phyloP scores from a whole-genome alignment of 208 protist genomes.

The Endotrypanum monterogeii region DNA sequence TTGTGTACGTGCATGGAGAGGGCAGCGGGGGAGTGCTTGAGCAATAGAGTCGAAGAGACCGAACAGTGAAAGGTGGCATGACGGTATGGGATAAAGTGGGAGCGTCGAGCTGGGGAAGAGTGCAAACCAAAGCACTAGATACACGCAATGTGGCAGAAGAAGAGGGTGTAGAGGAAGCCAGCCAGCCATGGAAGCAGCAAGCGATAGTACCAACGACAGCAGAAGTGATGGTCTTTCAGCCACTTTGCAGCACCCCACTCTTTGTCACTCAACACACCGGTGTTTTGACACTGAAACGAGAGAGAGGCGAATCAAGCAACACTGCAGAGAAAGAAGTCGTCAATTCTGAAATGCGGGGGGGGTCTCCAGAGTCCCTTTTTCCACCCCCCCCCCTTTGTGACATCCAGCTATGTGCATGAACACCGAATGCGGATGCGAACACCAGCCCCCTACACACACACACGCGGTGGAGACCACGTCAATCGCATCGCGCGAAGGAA shows the following conservation, averaged over 20 bases:
- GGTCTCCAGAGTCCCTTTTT: too few relatives aligned
- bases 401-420: not conserved
- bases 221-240: too few relatives aligned
- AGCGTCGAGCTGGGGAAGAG: too few relatives aligned
- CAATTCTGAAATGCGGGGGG: too few relatives aligned
- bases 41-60: not conserved
- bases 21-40: not conserved
- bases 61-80: not conserved
- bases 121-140: not conserved
- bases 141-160: not conserved
- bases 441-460: too few relatives aligned
- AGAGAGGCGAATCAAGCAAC: not conserved
- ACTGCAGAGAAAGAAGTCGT: not conserved
- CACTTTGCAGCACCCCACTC: too few relatives aligned
- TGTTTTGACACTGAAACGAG: not conserved
- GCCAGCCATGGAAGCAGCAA: not conserved
- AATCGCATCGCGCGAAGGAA: not conserved
- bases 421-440: not conserved
- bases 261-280: too few relatives aligned
- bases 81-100: not conserved
- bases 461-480: not conserved
- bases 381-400: not conserved
- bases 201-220: not conserved
- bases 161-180: conserved; percentile 3
- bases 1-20: not conserved